Evolutionary conservation across 2,329 filamentous ascomycete genomes (phyloP).

Genomic region (Scytalidium lignicola): DNA sequence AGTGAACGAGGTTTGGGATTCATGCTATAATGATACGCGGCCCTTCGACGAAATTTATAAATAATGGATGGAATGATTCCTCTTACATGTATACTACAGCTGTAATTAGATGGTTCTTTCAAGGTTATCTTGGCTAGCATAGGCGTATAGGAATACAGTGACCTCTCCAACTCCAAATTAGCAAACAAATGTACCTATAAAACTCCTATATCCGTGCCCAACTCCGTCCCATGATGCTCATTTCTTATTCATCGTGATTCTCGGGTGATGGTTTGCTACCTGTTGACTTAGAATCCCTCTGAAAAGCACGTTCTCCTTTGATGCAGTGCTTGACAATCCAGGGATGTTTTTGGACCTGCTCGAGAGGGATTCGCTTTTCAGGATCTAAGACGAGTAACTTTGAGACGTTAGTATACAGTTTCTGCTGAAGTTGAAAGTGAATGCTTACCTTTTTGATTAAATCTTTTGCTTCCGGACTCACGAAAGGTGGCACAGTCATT

Average conservation of each 20-base stretch:
- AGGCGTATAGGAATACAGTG: constrained; percentile 26
- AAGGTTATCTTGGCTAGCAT: constrained; percentile 23
- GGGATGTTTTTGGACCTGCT: constrained; percentile 82
- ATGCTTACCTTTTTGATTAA: constrained; percentile 78
- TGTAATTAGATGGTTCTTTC: constrained; percentile 5
- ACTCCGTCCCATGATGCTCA: constrained; percentile 10
- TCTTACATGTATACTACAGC: constrained; percentile 15
- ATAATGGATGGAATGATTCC: constrained; percentile 33
- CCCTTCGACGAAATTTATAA: constrained; percentile 97
- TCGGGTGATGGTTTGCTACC: constrained; percentile 22
- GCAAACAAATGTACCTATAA: neutral
- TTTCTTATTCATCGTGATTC: constrained; percentile 22
- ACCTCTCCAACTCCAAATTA: constrained; percentile 22
- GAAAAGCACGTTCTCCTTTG: constrained; percentile 35
- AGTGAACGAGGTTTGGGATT: constrained; percentile 98
- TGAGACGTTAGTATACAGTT: constrained; percentile 17
- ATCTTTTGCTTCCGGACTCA: constrained; percentile 85
- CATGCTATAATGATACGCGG: constrained; percentile 87
- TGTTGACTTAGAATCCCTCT: constrained; percentile 28
- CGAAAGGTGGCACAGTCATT: constrained; percentile 86
- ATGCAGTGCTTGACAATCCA: constrained; percentile 95
- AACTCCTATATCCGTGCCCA: neutral
- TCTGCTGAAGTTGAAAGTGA: neutral
- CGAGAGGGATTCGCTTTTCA: constrained; percentile 84
- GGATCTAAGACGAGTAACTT: constrained; percentile 87